Evolutionary conservation across 2,329 filamentous ascomycete genomes (phyloP).

Genomic region (Aaosphaeria pasadenensis): DNA sequence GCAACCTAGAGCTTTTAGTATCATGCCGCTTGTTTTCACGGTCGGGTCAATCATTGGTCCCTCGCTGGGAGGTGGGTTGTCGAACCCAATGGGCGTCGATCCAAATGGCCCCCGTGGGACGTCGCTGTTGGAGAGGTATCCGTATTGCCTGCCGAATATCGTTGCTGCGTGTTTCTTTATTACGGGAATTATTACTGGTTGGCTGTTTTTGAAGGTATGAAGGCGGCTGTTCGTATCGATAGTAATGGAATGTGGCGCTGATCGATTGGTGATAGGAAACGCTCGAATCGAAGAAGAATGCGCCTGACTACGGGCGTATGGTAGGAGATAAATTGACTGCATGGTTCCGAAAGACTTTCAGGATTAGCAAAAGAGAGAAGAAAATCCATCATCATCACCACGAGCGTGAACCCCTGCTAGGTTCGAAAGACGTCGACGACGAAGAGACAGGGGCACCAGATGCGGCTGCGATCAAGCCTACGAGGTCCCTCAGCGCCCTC

Average conservation of each 20-base stretch:
- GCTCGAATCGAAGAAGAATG: slow-evolving; percentile 65
- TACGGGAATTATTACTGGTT: slow-evolving; percentile 68
- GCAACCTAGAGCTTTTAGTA: slow-evolving; percentile 83
- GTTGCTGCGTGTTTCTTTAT: slow-evolving; percentile 74
- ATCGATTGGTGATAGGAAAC: slow-evolving; percentile 61
- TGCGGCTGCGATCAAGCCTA: not conserved
- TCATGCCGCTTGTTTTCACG: slow-evolving; percentile 92
- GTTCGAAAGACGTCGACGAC: slow-evolving; percentile 1
- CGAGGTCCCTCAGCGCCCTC: slow-evolving; percentile 42
- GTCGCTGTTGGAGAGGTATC: slow-evolving; percentile 70
- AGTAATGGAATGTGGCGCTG: not conserved
- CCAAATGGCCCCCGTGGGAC: slow-evolving; percentile 64
- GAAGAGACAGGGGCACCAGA: slow-evolving; percentile 9
- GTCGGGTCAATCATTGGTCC: slow-evolving; percentile 86
- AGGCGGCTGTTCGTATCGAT: not conserved
- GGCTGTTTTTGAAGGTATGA: slow-evolving; percentile 70
- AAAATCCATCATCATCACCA: slow-evolving; percentile 1
- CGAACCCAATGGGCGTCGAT: slow-evolving; percentile 73
- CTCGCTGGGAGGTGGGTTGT: slow-evolving; percentile 78
- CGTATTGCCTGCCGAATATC: slow-evolving; percentile 82
- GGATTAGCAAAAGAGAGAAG: slow-evolving; percentile 9
- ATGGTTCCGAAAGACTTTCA: slow-evolving; percentile 18
- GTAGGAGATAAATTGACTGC: slow-evolving; percentile 64
- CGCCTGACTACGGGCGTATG: slow-evolving; percentile 70
- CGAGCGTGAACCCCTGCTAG: slow-evolving; percentile 31